Evolutionary conservation across 2,329 filamentous ascomycete genomes (phyloP), one percentile per base, ranked within the genome.

Genomic region (Penicillium italicum): DNA sequence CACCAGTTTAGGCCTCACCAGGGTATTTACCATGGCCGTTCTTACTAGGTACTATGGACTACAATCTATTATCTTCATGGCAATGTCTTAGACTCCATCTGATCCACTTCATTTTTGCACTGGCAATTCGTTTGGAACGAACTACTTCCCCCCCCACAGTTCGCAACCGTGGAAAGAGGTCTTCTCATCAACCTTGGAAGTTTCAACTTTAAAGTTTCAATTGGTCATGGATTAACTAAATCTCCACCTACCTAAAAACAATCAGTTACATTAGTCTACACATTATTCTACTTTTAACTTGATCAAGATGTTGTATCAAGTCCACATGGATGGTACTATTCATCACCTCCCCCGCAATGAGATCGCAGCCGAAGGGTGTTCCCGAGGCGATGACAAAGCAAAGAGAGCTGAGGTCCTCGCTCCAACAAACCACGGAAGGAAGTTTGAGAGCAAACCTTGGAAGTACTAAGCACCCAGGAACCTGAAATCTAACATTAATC

Each of bases 71-170:
- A 14, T 38, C 18, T 38, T 20, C 24, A 18, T 18, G 14, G 5
- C 4, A 48, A 22, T 5, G 12, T 34, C 9, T 43, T 56, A 20
- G 45, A 37, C 26, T 47, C 59, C 59, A 58, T 45, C 34, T 9
- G 55, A 54, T 57, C 60, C 58, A 52, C 33, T 53, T 59, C 55
- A 24, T 30, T 33, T n/a, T 26, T 10, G 48, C 53, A 33, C 40
- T 43, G 24, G 24, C 24, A 8, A n/a, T n/a, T 49, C 44, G 4
- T 7, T 47, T 62, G 58, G 61, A 50, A 56, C 61, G 56, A 62
- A 63, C 59, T 57, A 49, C 37, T 50, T 14, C 50, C 38, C 44
- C 28, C 48, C 44, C 28, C 48, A 38, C 33, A 20, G 8, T 16
- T 47, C 1, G 22, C 7, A 22, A 45, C 18, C n/a, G 10, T 24